Percentiles rank a stretch among this genome's conserved stretches.
phyloP scores from a whole-genome alignment of 2,329 filamentous ascomycete genomes.

The Rutstroemia sp. region DNA sequence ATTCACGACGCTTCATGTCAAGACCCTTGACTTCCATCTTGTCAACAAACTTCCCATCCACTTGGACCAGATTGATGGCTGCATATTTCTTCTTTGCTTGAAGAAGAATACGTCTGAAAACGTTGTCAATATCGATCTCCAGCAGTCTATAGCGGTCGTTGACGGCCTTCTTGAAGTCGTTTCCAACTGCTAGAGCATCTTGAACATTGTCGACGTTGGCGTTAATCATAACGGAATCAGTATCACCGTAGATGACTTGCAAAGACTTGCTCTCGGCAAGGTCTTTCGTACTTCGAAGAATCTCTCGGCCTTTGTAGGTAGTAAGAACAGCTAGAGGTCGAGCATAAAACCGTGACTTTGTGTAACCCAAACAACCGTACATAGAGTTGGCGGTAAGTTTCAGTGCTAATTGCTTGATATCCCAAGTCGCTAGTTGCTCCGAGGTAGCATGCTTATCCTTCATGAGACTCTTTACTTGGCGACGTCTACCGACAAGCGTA shows the following conservation, averaged over 20 bases:
- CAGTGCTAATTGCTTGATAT: conserved; percentile 93
- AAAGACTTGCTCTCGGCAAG: conserved; percentile 85
- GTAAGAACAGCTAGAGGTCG: conserved; percentile 91
- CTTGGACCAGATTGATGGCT: conserved; percentile 85
- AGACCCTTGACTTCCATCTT: conserved; percentile 97
- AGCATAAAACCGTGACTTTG: conserved; percentile 94
- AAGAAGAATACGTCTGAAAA: conserved; percentile 86
- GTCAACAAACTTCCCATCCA: conserved; percentile 83
- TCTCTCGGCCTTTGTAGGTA: conserved; percentile 95
- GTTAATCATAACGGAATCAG: conserved; percentile 99
- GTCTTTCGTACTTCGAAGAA: conserved; percentile 91
- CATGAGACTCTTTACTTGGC: conserved; percentile 94
- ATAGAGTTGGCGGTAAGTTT: conserved; percentile 99
- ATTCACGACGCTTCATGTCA: conserved; percentile 96
- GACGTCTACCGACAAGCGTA: conserved; percentile 79
- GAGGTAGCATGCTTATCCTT: conserved; percentile 81
- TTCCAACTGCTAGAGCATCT: conserved; percentile 83
- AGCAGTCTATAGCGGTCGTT: conserved; percentile 88
- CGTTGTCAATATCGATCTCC: conserved; percentile 97
- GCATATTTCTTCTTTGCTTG: conserved; percentile 99
- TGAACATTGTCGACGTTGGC: conserved; percentile 92
- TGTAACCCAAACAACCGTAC: conserved; percentile 98
- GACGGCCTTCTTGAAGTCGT: conserved; percentile 90
- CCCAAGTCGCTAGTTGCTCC: conserved; percentile 89
- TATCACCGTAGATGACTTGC: conserved; percentile 97